Base-by-base conservation (phyloP, 2,329 filamentous ascomycete genomes). In the Podosphaera leucotricha region DNA sequence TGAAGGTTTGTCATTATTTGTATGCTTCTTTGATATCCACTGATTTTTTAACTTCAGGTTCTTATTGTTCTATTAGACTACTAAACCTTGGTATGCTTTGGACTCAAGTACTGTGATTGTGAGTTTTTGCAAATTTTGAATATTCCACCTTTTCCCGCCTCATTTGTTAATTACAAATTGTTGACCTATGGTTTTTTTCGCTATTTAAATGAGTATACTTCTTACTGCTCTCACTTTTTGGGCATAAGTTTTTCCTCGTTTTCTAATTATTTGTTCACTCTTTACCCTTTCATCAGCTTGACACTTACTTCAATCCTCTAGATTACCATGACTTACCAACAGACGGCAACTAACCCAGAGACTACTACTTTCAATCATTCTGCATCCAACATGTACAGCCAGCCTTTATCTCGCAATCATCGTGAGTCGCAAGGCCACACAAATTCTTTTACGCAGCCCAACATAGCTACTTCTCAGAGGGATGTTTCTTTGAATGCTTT, bases 251-350 rank as follows among this genome's bases (percentile, higher is more conserved):
- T 33, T 33, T 33, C 2, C 30, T 18, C 43, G 3, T 18, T 16
- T 35, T 13, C 8, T 8, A 8, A 24, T 24, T 24, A 4, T 5
- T 16, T 20, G 20, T 13, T 43, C 28, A 43, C 11, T 26, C 10
- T 33, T 33, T n/a, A 33, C 24, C 24, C 24, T 28, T 28, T n/a
- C 11, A 33, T n/a, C 4, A 33, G 6, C 11, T 33, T 33, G 15
- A 15, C 41, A 43, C 47, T 47, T 53, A 43, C 52, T 46, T 48
- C 13, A 13, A 43, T 30, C 43, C n/a, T 28, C 43, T 24, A 57
- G 56, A 52, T 50, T 50, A 53, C 51, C 54, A 59, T 59, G 57
- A 54, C 57, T 54, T 58, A 57, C 48, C 55, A 58, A 46, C 55
- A 58, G 49, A 52, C 53, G 43, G 43, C 53, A 40, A 50, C 46